A percentile compares a stretch with the other conserved stretches of the same genome.
Conservation (phyloP, 345 rosid genomes). For the Acer saccharum region DNA sequence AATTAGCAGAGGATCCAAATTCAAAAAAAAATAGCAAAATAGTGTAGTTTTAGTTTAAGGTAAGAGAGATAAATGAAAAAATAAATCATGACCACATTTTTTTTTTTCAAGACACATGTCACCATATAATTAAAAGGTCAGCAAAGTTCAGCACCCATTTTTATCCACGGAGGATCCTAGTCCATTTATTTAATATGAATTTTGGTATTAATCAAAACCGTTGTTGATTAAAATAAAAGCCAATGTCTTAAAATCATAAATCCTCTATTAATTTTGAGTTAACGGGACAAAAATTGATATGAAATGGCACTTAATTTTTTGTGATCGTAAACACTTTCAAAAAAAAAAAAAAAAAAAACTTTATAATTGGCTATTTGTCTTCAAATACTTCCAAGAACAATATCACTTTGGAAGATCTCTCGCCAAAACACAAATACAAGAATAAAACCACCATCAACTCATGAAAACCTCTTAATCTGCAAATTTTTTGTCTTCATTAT, state of each 20-base stretch:
- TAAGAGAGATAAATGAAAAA: too few species aligned
- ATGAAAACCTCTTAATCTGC: slow-evolving; percentile 32
- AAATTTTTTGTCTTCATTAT: slow-evolving; percentile 27
- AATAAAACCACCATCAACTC: neutral
- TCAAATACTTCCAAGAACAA: slow-evolving; percentile 14
- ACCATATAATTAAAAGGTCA: too few species aligned
- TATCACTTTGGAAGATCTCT: slow-evolving; percentile 15
- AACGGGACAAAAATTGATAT: neutral
- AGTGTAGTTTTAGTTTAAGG: too few species aligned
- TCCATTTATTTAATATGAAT: neutral
- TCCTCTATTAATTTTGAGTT: slow-evolving; percentile 3
- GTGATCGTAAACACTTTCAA: slow-evolving; percentile 13
- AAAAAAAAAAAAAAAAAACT: neutral
- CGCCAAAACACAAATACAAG: slow-evolving; percentile 14
- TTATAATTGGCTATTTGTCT: neutral
- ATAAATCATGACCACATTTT: too few species aligned
- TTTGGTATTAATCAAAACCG: neutral
- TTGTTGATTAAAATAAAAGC: neutral
- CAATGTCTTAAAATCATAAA: slow-evolving; percentile 17
- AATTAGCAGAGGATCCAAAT: too few species aligned
- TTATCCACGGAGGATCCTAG: too few species aligned
- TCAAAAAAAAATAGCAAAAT: too few species aligned
- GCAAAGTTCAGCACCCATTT: too few species aligned
- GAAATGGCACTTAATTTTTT: neutral
- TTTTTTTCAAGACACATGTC: too few species aligned